Base-by-base conservation (phyloP, 768 basidiomycete species). In the Tylopilus rubrobrunneus region DNA sequence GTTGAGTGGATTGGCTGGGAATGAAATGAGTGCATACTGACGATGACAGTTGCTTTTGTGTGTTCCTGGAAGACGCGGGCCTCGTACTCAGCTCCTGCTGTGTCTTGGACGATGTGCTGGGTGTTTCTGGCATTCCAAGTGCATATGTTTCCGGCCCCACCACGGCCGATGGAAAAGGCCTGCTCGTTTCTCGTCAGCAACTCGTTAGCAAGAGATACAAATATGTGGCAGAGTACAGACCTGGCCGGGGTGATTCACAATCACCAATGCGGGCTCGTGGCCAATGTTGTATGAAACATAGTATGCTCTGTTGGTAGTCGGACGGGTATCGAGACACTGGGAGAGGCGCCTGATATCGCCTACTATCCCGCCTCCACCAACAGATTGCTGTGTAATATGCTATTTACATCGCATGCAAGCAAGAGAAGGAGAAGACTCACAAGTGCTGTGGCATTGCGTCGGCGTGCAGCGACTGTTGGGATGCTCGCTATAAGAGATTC, bases 111-210 rank as follows among this genome's bases (percentile, higher is more conserved):
- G 3, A 71, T 69, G 10, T 65, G 55, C 21, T 63, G 61, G 3
- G 68, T 50, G 48, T 83, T 84, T 34, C 23, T n/a, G 14, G n/a
- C 29, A 42, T 11, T 23, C 8, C 83, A 80, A 1, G 88, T 85
- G 52, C 87, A 83, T 47, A 94, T 83, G 76, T 95, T 95, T 14
- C 91, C 92, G 6, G 79, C 79, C n/a, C 92, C 92, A 31, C 92
- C 92, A 41, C 91, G 83, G 9, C 92, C 92, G 37, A 79, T 78
- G 27, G 81, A 83, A 58, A 73, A 74, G 52, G 56, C n/a, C 59
- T 58, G 40, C 19, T 28, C 15, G 27, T 7, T 5, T 21, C n/a
- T 4, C 3, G 25, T 55, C 34, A 52, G 40, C 17, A 27, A 31
- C 29, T 29, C 29, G 21, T 44, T 23, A 43, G 50, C 9, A 7